Conservation (phyloP, 768 basidiomycete species). For the Galerina sulciceps region DNA sequence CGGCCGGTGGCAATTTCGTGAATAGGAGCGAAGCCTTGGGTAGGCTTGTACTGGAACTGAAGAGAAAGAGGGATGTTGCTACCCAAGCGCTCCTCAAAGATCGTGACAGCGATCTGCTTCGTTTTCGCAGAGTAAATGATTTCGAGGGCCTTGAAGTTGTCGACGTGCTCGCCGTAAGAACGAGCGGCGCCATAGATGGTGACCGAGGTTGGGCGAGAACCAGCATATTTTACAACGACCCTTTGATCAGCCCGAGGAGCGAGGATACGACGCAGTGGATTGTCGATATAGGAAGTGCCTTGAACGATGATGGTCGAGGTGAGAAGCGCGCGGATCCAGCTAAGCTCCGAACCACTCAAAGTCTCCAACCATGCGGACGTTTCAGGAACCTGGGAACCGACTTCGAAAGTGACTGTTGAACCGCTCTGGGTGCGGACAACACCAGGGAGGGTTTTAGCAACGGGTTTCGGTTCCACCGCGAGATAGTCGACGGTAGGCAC, state of each 20-base stretch:
- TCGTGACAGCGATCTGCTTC: constrained; percentile 66
- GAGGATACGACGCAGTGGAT: constrained; percentile 87
- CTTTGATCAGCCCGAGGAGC: constrained; percentile 81
- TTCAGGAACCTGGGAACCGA: constrained; percentile 60
- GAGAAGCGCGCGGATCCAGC: constrained; percentile 87
- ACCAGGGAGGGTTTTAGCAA: constrained; percentile 38
- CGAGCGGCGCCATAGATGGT: constrained; percentile 79
- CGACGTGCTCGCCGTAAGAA: constrained; percentile 74
- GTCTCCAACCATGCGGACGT: constrained; percentile 79
- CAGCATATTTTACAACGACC: constrained; percentile 60
- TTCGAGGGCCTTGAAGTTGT: constrained; percentile 83
- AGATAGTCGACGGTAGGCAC: constrained; percentile 90
- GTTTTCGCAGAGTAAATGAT: constrained; percentile 60
- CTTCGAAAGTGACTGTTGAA: constrained; percentile 50
- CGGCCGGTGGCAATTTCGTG: constrained; percentile 86
- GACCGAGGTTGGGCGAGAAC: constrained; percentile 58
- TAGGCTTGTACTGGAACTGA: constrained; percentile 85
- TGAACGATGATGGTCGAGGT: constrained; percentile 85
- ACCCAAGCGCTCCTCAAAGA: constrained; percentile 84
- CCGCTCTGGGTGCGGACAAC: constrained; percentile 47
- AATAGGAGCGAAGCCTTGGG: constrained; percentile 89
- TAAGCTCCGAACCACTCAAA: constrained; percentile 80
- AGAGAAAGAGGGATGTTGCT: constrained; percentile 80
- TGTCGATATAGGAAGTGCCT: constrained; percentile 83
- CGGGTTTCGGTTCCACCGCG: constrained; percentile 43